A percentile compares a stretch with the other conserved stretches of the same genome.
Conservation (phyloP, 169 alveolate species). For the Cryptosporidium tyzzeri region DNA sequence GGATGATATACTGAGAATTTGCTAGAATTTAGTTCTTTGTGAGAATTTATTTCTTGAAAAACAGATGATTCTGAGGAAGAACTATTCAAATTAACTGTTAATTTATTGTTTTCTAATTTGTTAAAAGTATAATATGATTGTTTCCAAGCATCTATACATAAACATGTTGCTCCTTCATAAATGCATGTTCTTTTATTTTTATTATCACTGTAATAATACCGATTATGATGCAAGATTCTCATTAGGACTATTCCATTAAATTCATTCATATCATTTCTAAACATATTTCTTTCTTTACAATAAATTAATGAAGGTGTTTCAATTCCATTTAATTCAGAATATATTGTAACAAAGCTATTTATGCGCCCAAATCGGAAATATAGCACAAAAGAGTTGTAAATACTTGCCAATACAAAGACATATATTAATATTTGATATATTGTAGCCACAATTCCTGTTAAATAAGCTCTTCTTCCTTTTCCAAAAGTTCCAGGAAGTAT, state of each 20-base stretch:
- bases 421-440: conserved; percentile 52
- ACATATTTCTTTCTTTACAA: conserved; percentile 21
- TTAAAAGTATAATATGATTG: conserved; percentile 28
- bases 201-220: conserved; percentile 40
- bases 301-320: conserved; percentile 58
- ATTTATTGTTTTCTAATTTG: background rate
- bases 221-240: conserved; percentile 40
- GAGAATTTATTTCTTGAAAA: background rate
- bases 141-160: conserved; percentile 61
- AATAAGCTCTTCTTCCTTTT: conserved; percentile 47
- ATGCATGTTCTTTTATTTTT: conserved; percentile 38
- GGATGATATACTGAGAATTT: conserved; percentile 36
- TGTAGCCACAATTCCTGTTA: conserved; percentile 59
- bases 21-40: background rate
- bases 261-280: conserved; percentile 8
- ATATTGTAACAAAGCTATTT: conserved; percentile 64
- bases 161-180: conserved; percentile 35
- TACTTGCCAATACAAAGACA: conserved; percentile 49
- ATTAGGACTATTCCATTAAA: conserved; percentile 17
- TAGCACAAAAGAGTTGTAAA: conserved; percentile 49
- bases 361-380: conserved; percentile 62
- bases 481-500: conserved; percentile 75
- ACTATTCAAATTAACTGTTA: background rate
- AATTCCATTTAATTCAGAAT: conserved; percentile 65
- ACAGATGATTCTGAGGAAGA: background rate